Evolutionary conservation across 225 moss, liverwort and hornwort genomes (phyloP), one percentile per base, ranked within the genome.

Genomic region (Ulota crispa): DNA sequence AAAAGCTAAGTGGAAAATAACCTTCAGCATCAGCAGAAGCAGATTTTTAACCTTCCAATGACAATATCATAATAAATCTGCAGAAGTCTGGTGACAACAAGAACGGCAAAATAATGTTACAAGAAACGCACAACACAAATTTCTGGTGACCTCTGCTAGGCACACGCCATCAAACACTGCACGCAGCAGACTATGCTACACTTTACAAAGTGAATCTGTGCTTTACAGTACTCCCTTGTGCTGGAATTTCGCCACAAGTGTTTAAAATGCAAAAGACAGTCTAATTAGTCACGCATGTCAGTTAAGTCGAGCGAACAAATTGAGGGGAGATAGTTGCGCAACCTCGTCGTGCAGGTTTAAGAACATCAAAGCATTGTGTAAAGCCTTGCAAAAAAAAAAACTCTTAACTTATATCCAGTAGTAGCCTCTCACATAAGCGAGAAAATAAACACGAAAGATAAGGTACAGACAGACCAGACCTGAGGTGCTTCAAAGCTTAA

Each of bases 401-500:
- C n/a, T n/a, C n/a, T n/a, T n/a, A n/a, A n/a, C 77, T 66, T 19
- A 13, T 27, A 61, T 26, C 61, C 68, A 76, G 36, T 60, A 8
- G 27, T 43, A 21, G 57, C 24, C 52, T 52, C 32, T 63, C 53
- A 45, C 70, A 41, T 54, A n/a, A 30, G 54, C 10, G n/a, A 71
- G 54, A 39, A n/a, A 39, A 54, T 15, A 61, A 70, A 54, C 4
- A 68, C 16, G 62, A 66, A n/a, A 31, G 50, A 70, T 37, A 63
- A 41, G 31, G 23, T 53, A 72, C 55, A 72, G 54, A 72, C 55
- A 78, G 54, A 65, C 71, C 65, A 78, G 57, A 79, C 21, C 43
- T 30, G 54, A 78, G 32, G n/a, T 63, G 10, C 64, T 42, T 71
- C 24, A 39, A 68, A 39, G 62, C 71, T 39, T 8, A 32, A 61